Conservation (phyloP, 148 eudicot species). For the Rhododendron vialii region DNA sequence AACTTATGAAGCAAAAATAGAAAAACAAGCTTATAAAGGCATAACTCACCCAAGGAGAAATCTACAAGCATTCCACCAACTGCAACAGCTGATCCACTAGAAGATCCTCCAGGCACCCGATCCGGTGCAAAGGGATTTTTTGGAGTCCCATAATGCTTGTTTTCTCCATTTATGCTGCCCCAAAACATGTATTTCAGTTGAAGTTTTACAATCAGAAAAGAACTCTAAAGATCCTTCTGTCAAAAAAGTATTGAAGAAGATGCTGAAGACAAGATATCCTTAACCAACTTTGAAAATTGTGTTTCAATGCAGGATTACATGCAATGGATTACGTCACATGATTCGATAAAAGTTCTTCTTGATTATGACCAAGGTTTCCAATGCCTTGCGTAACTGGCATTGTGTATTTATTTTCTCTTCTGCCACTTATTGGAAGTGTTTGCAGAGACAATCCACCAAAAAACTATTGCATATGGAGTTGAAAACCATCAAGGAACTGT, state of each 20-base stretch:
- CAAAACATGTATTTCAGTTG: neutral
- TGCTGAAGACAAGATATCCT: neutral
- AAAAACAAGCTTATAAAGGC: neutral
- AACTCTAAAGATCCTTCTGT: slow-evolving; percentile 1
- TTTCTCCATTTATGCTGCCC: slow-evolving; percentile 84
- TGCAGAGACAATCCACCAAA: neutral
- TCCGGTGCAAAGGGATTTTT: slow-evolving; percentile 73
- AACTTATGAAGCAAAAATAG: neutral
- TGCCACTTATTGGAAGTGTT: neutral
- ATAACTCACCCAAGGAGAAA: slow-evolving; percentile 61
- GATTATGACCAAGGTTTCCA: neutral
- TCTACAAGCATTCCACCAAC: slow-evolving; percentile 78
- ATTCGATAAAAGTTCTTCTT: neutral
- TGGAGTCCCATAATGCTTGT: slow-evolving; percentile 85
- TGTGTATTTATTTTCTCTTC: neutral
- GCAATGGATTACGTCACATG: neutral
- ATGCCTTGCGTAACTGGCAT: neutral
- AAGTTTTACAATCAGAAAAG: neutral
- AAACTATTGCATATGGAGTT: neutral
- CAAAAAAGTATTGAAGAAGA: neutral
- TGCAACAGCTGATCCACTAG: slow-evolving; percentile 95
- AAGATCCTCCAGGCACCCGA: slow-evolving; percentile 90
- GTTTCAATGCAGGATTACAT: neutral
- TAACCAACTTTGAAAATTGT: neutral
- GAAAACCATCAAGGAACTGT: neutral